These are phyloP conservation scores for Carex littledalei DNA, from an alignment of 176 grass and related monocot genomes.

Conservation along the genomic window DNA sequence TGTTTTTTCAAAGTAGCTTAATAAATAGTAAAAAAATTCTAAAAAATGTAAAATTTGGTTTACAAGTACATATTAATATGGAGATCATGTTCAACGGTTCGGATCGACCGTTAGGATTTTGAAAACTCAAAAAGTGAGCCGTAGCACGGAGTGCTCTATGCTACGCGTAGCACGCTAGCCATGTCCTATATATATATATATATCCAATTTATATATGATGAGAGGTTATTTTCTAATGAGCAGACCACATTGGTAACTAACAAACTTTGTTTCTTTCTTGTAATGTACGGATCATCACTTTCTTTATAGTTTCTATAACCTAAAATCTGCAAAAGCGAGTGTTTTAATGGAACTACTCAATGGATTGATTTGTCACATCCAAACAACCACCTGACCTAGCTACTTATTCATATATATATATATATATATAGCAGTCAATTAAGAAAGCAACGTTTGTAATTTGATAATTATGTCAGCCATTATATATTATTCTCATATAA, in stretches of 20 bases:
- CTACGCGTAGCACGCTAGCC: no score
- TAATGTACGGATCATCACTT: not conserved
- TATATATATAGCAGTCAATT: not conserved
- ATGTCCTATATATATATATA: not conserved
- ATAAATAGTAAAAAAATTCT: no score
- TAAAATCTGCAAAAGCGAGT: slow-evolving; percentile 1
- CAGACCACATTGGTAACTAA: not conserved
- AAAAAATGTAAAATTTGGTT: no score
- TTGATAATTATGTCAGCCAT: not conserved
- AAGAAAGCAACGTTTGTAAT: not conserved
- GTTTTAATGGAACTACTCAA: not conserved
- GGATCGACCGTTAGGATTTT: no score
- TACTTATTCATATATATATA: not conserved
- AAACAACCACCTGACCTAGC: not conserved
- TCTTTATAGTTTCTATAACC: not conserved
- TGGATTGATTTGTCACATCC: slow-evolving; percentile 7
- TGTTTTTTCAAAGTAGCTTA: no score
- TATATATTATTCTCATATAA: no score
- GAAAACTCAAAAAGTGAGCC: no score
- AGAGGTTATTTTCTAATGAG: not conserved
- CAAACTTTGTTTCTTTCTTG: not conserved
- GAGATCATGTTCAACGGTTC: no score
- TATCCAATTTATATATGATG: not conserved
- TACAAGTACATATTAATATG: no score
- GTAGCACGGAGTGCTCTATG: no score